These are phyloP conservation scores for Plasmodium inui DNA, from an alignment of 169 alveolate genomes.

Conservation along the genomic window DNA sequence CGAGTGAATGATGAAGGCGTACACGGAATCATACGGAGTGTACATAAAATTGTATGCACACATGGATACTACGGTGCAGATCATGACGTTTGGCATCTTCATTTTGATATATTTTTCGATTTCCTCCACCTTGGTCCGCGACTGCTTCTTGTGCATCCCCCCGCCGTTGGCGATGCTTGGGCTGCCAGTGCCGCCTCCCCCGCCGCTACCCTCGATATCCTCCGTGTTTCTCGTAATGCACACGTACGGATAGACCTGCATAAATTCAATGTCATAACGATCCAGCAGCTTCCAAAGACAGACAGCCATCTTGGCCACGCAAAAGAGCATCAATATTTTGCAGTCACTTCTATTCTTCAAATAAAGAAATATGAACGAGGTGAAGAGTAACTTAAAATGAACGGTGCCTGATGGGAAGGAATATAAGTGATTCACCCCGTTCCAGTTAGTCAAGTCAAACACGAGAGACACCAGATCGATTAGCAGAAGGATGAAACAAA, in stretches of 20 bases:
- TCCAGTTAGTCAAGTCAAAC: constrained; percentile 26
- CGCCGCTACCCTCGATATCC: background rate
- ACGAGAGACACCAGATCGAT: constrained; percentile 2
- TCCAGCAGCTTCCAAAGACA: constrained; percentile 11
- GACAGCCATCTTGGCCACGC: constrained; percentile 5
- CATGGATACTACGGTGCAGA: background rate
- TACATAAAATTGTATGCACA: constrained; percentile 23
- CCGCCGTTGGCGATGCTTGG: background rate
- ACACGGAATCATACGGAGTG: constrained; percentile 25
- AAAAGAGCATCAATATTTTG: constrained; percentile 35
- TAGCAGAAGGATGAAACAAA: constrained; percentile 15
- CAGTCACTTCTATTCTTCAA: constrained; percentile 23
- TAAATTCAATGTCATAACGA: constrained; percentile 10
- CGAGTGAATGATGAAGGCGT: constrained; percentile 13
- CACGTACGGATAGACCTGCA: constrained; percentile 10
- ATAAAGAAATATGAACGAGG: constrained; percentile 29
- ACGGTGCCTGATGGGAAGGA: background rate
- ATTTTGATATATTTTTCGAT: constrained; percentile 17
- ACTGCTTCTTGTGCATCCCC: background rate
- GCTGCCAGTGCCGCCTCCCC: background rate
- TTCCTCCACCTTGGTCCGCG: background rate
- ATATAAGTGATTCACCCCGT: background rate
- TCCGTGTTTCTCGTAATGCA: background rate
- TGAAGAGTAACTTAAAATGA: background rate
- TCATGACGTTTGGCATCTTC: constrained; percentile 1